These are phyloP conservation scores for Bodo saltans DNA, from an alignment of 78 protist species.

Conservation along the genomic window DNA sequence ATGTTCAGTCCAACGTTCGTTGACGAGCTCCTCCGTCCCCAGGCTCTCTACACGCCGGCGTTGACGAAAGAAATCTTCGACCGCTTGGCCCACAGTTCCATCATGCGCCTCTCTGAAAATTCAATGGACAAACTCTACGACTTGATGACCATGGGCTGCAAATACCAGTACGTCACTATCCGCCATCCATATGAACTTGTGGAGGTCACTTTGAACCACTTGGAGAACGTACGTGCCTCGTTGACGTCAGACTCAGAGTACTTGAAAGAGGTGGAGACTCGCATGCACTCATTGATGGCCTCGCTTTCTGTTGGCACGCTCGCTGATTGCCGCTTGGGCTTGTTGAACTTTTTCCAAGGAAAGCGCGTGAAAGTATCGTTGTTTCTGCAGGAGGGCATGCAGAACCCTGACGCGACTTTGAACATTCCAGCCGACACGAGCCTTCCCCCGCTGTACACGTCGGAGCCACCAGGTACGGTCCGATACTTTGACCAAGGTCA, in stretches of 20 bases:
- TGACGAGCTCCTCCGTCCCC: constrained; percentile 35
- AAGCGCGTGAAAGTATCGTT: background rate
- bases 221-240: no score
- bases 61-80: constrained; percentile 36
- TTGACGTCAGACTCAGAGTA: no score
- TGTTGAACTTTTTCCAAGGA: background rate
- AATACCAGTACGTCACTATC: constrained; percentile 28
- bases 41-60: background rate
- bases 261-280: no score
- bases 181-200: background rate
- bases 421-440: background rate
- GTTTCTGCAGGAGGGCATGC: background rate
- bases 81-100: constrained; percentile 46
- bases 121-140: constrained; percentile 52
- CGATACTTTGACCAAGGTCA: no score
- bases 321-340: background rate
- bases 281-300: background rate
- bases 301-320: background rate
- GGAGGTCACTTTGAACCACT: no score
- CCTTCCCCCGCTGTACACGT: background rate
- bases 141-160: constrained; percentile 57
- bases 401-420: background rate
- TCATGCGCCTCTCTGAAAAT: constrained; percentile 14
- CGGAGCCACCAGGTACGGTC: no score
- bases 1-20: constrained; percentile 38